Percentiles rank a stretch among this genome's conserved stretches.
These are phyloP conservation scores for Colletotrichum sp. DNA, from an alignment of 2,329 filamentous ascomycete species.

Conservation along the genomic window DNA sequence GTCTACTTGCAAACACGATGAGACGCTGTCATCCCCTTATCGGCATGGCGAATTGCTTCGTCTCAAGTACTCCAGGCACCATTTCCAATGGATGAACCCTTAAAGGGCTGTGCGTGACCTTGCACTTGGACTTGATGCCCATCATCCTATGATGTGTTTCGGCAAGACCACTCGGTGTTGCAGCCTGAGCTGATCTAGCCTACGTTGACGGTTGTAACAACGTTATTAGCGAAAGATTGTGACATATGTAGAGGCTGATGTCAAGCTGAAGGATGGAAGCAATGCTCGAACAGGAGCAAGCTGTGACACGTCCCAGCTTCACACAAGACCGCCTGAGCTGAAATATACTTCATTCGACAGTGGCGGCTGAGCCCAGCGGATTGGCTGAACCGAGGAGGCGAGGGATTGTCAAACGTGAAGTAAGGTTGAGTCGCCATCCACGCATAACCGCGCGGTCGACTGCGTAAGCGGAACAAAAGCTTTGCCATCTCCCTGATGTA, in stretches of 20 bases:
- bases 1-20: not conserved
- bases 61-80: not conserved
- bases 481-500: not conserved
- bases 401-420: not conserved
- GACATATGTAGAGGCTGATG: not conserved
- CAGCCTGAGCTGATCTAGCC: not conserved
- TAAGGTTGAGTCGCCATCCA: not conserved
- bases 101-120: not conserved
- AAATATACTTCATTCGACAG: not conserved
- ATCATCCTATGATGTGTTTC: not conserved
- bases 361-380: not conserved
- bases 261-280: not conserved
- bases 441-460: not conserved
- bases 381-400: not conserved
- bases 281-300: not conserved
- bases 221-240: not conserved
- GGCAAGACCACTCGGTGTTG: not conserved
- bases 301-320: constrained; percentile 3
- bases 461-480: not conserved
- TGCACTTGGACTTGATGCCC: not conserved
- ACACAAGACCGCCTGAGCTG: constrained; percentile 2
- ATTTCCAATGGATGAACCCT: not conserved
- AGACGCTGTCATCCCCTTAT: not conserved
- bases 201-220: not conserved
- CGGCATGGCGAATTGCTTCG: not conserved